Conservation (phyloP, 768 basidiomycete genomes). For the Macrolepiota albuminosa region DNA sequence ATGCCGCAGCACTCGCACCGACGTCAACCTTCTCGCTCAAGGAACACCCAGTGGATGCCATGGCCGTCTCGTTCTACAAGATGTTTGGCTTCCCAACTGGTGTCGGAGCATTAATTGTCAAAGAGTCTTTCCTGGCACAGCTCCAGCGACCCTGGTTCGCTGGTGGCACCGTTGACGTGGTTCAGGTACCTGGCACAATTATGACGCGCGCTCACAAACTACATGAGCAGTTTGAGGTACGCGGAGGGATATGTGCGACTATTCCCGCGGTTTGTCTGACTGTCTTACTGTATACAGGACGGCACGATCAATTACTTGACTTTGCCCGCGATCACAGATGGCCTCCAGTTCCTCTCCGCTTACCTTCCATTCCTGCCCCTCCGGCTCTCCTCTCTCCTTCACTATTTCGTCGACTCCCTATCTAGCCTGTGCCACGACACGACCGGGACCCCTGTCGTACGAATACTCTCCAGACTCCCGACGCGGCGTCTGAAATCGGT, state of each 20-base stretch:
- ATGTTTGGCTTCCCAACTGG: slow-evolving; percentile 90
- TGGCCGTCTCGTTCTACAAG: slow-evolving; percentile 84
- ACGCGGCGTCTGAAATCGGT: slow-evolving; percentile 46
- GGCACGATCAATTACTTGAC: slow-evolving; percentile 82
- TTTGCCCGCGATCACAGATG: slow-evolving; percentile 73
- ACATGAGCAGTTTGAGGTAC: slow-evolving; percentile 78
- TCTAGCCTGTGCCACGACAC: slow-evolving; percentile 56
- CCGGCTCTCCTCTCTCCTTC: slow-evolving; percentile 64
- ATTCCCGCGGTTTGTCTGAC: not conserved
- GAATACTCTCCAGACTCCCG: slow-evolving; percentile 63
- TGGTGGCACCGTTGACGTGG: slow-evolving; percentile 77
- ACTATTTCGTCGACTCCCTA: slow-evolving; percentile 55
- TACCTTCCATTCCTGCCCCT: slow-evolving; percentile 78
- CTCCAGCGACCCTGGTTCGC: slow-evolving; percentile 80
- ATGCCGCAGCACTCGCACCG: slow-evolving; percentile 78
- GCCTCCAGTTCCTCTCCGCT: slow-evolving; percentile 69
- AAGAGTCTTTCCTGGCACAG: slow-evolving; percentile 56
- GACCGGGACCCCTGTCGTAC: slow-evolving; percentile 55
- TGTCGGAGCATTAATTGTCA: slow-evolving; percentile 74
- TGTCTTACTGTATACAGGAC: slow-evolving; percentile 35
- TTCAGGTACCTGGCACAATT: slow-evolving; percentile 73
- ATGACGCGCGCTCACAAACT: slow-evolving; percentile 54
- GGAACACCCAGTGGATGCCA: slow-evolving; percentile 69
- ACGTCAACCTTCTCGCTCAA: slow-evolving; percentile 64
- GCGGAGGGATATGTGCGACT: slow-evolving; percentile 12